Percentiles rank a stretch among this genome's conserved stretches.
These are phyloP conservation scores for Edaphochlamys debaryana DNA, from an alignment of 139 green algal species.

Conservation along the genomic window DNA sequence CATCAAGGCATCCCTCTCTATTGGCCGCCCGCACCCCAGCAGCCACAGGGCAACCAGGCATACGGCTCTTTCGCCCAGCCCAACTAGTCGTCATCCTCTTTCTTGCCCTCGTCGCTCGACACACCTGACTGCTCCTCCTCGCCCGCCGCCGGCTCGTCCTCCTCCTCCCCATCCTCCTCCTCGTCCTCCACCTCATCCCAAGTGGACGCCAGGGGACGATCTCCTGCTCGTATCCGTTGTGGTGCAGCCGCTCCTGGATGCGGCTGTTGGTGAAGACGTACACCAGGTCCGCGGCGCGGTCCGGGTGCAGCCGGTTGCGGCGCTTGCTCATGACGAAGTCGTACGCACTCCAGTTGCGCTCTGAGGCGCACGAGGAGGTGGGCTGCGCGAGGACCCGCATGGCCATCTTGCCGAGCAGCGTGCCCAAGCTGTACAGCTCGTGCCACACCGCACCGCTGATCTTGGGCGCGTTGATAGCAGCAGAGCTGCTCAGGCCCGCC, in stretches of 20 bases:
- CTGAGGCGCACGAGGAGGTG: neutral
- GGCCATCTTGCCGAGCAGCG: neutral
- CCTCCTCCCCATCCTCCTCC: neutral
- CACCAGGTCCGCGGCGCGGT: slow-evolving; percentile 33
- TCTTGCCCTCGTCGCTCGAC: no score
- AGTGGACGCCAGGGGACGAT: neutral
- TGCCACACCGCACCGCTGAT: neutral
- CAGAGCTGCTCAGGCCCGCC: neutral
- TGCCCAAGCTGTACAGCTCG: neutral
- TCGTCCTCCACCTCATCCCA: neutral
- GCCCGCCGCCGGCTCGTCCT: neutral
- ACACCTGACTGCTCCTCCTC: no score
- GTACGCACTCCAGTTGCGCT: slow-evolving; percentile 50
- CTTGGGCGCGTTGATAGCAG: neutral
- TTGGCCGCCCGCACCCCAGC: no score
- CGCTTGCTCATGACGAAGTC: slow-evolving; percentile 44
- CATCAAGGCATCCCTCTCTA: no score
- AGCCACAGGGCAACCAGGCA: no score
- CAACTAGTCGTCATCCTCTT: no score
- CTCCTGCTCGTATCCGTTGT: neutral
- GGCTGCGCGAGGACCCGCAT: neutral
- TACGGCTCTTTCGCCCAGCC: no score
- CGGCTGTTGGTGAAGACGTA: slow-evolving; percentile 45
- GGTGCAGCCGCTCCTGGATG: neutral
- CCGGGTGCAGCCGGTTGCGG: slow-evolving; percentile 27